These are phyloP conservation scores for Metschnikowia cubensis DNA, from an alignment of 805 yeast genomes.

Conservation along the genomic window DNA sequence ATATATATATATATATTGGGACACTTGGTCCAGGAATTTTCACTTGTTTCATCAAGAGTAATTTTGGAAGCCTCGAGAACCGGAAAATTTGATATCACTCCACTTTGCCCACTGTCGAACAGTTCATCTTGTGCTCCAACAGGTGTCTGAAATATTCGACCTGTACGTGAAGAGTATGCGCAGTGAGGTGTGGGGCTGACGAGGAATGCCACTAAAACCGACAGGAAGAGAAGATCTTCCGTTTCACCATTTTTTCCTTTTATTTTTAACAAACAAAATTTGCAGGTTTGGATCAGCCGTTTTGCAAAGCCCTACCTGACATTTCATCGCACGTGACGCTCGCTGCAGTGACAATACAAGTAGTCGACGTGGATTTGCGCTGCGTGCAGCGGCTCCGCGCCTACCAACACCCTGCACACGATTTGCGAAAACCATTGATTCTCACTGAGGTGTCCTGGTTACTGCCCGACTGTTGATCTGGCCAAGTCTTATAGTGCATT, in stretches of 20 bases:
- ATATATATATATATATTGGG: no score
- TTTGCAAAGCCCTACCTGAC: neutral
- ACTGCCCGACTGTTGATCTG: constrained; percentile 1
- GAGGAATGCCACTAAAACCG: neutral
- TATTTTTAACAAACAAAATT: neutral
- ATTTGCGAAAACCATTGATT: constrained; percentile 5
- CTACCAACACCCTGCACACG: constrained; percentile 5
- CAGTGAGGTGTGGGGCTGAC: neutral
- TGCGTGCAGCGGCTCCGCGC: constrained; percentile 2
- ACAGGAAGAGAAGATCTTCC: neutral
- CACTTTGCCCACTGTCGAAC: no score
- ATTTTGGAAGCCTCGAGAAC: no score
- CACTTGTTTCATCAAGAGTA: no score
- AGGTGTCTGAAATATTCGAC: neutral
- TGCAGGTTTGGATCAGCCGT: no score
- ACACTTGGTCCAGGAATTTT: no score
- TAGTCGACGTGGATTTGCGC: neutral
- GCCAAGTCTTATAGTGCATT: neutral
- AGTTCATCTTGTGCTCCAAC: no score
- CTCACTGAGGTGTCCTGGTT: constrained; percentile 3
- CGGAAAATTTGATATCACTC: no score
- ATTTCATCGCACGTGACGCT: neutral
- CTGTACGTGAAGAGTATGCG: neutral
- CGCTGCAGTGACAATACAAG: neutral
- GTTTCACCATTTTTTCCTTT: no score